These are phyloP conservation scores for Groenewaldozyma salmanticensis DNA, from an alignment of 805 yeast species.

Conservation along the genomic window DNA sequence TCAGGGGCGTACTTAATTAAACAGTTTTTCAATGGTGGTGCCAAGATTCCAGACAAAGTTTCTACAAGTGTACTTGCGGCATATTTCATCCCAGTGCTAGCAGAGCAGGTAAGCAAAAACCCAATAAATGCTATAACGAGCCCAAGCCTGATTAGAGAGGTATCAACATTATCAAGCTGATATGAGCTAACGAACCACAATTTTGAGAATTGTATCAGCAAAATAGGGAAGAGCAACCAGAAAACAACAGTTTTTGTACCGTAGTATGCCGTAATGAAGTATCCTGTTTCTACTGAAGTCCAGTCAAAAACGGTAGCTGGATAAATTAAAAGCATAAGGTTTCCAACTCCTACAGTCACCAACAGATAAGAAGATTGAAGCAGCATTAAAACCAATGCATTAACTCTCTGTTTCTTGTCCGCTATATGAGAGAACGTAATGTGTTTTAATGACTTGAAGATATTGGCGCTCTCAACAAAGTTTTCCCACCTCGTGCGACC, in stretches of 20 bases:
- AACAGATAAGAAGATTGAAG: slow-evolving; percentile 9
- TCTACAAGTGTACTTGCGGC: slow-evolving; percentile 9
- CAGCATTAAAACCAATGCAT: slow-evolving; percentile 14
- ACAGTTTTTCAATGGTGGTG: slow-evolving; percentile 18
- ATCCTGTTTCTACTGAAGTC: slow-evolving; percentile 26
- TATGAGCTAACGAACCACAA: slow-evolving; percentile 3
- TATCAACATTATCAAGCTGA: slow-evolving; percentile 4
- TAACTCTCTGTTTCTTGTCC: slow-evolving; percentile 7
- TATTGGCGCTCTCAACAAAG: slow-evolving; percentile 9
- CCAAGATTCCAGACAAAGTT: slow-evolving; percentile 13
- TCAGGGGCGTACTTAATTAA: slow-evolving; percentile 18
- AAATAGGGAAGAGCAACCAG: slow-evolving; percentile 17
- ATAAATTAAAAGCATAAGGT: slow-evolving; percentile 21
- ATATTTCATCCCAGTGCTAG: slow-evolving; percentile 6
- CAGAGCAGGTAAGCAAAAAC: background rate
- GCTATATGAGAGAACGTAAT: slow-evolving; percentile 13
- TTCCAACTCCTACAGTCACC: slow-evolving; percentile 10
- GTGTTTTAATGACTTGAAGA: slow-evolving; percentile 18
- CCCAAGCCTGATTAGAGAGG: slow-evolving; percentile 4
- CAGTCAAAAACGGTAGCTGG: slow-evolving; percentile 23
- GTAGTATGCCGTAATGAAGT: slow-evolving; percentile 21
- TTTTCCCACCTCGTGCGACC: background rate
- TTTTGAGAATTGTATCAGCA: slow-evolving; percentile 9
- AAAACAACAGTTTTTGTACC: slow-evolving; percentile 17
- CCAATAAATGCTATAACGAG: background rate